Percentiles rank a stretch among this genome's conserved stretches.
Conservation (phyloP, 331 rosid species). For the Stylosanthes scabra region DNA sequence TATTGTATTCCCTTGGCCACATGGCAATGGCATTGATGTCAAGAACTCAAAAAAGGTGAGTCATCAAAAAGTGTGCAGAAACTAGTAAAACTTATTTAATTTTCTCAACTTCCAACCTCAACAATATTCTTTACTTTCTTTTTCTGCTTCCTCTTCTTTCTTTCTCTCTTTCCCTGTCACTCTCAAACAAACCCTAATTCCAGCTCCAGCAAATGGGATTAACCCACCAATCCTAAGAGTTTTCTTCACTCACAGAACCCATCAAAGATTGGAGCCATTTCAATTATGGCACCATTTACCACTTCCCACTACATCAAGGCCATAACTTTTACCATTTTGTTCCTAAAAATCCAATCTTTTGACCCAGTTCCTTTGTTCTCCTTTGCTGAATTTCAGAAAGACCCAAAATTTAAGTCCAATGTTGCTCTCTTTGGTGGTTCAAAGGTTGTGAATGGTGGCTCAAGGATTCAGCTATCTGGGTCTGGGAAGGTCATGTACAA, state of each 20-base stretch:
- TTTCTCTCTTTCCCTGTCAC: constrained; percentile 22
- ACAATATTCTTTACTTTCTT: constrained; percentile 56
- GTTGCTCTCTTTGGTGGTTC: constrained; percentile 73
- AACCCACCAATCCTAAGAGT: constrained; percentile 41
- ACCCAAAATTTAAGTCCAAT: constrained; percentile 59
- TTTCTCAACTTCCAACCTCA: constrained; percentile 70
- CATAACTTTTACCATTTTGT: constrained; percentile 48
- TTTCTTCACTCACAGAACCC: not conserved
- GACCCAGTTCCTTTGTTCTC: constrained; percentile 62
- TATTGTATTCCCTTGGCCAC: constrained; percentile 53
- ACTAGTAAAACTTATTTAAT: constrained; percentile 59
- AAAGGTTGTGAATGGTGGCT: constrained; percentile 56
- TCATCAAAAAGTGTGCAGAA: constrained; percentile 50
- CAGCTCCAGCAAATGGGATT: constrained; percentile 41
- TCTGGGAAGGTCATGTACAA: constrained; percentile 66
- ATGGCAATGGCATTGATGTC: constrained; percentile 58
- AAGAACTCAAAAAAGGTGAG: constrained; percentile 44
- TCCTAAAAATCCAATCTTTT: constrained; percentile 54
- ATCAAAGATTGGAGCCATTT: constrained; percentile 43
- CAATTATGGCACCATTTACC: constrained; percentile 62
- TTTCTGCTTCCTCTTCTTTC: constrained; percentile 43
- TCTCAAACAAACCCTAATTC: constrained; percentile 53
- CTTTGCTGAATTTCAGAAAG: constrained; percentile 60
- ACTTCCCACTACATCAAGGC: constrained; percentile 45
- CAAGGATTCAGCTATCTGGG: constrained; percentile 59